These are phyloP conservation scores for Physcomitrium patens DNA, from an alignment of 225 moss, liverwort and hornwort species.

Conservation along the genomic window DNA sequence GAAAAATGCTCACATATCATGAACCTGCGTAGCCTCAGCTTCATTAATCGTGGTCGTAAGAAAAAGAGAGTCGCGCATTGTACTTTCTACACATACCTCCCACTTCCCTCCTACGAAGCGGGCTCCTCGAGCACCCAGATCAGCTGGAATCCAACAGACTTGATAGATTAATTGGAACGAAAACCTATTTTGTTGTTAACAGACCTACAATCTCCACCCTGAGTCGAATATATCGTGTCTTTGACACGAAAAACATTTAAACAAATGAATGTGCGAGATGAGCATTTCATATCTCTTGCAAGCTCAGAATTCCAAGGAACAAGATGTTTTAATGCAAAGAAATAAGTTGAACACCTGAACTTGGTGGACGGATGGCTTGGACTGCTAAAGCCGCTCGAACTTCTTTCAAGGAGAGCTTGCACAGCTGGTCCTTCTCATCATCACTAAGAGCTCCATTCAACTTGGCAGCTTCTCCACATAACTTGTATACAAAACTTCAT, in stretches of 20 bases:
- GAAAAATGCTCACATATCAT: constrained; percentile 56
- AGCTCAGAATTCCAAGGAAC: background rate
- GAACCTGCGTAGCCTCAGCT: constrained; percentile 51
- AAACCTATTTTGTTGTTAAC: no score
- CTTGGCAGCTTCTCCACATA: constrained; percentile 55
- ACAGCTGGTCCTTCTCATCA: constrained; percentile 48
- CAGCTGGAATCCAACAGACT: constrained; percentile 25
- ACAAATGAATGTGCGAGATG: background rate
- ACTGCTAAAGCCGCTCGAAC: constrained; percentile 53
- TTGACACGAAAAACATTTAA: background rate
- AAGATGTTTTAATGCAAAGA: background rate
- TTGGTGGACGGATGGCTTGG: constrained; percentile 49
- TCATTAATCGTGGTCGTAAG: constrained; percentile 42
- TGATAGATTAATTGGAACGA: no score
- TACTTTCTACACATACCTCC: constrained; percentile 59
- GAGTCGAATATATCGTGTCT: background rate
- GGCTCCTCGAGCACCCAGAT: constrained; percentile 59
- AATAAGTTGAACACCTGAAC: constrained; percentile 36
- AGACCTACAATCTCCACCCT: no score
- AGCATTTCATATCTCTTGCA: background rate
- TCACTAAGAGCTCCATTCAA: constrained; percentile 45
- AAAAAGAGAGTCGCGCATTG: constrained; percentile 57
- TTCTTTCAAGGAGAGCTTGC: constrained; percentile 43
- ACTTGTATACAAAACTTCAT: constrained; percentile 52
- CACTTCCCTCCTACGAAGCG: constrained; percentile 61